These are phyloP conservation scores for Triticum monococcum DNA, from an alignment of 176 grass and related monocot species.

Conservation along the genomic window DNA sequence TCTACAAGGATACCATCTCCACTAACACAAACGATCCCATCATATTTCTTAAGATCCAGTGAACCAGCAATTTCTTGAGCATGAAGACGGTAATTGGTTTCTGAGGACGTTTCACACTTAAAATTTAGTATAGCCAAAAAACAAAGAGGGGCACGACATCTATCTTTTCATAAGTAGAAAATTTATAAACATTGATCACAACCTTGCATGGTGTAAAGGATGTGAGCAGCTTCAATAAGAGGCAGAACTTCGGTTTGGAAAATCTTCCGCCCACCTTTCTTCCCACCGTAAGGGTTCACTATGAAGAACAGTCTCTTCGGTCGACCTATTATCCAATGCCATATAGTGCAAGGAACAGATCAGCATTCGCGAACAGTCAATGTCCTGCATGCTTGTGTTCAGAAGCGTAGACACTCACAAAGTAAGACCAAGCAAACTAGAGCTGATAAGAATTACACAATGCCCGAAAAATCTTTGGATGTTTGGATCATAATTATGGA, in stretches of 20 bases:
- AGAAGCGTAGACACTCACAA: not conserved
- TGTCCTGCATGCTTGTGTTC: not conserved
- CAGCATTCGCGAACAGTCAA: slow-evolving; percentile 24
- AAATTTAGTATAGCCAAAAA: slow-evolving; percentile 14
- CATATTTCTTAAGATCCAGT: slow-evolving; percentile 77
- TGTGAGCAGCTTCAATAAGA: slow-evolving; percentile 71
- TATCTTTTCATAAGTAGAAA: not conserved
- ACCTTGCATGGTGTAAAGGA: slow-evolving; percentile 88
- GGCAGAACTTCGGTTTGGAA: slow-evolving; percentile 71
- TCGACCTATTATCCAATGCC: slow-evolving; percentile 48
- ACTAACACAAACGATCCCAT: slow-evolving; percentile 94
- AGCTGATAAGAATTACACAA: not conserved
- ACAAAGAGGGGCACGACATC: not conserved
- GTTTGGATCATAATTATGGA: slow-evolving; percentile 6
- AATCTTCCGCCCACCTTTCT: slow-evolving; percentile 57
- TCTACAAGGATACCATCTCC: slow-evolving; percentile 95
- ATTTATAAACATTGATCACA: slow-evolving; percentile 17
- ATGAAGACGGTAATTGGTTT: slow-evolving; percentile 84
- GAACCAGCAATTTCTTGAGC: slow-evolving; percentile 81
- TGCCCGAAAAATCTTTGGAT: not conserved
- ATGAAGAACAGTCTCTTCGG: slow-evolving; percentile 87
- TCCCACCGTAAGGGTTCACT: slow-evolving; percentile 95
- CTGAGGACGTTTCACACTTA: slow-evolving; percentile 44
- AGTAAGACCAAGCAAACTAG: not conserved
- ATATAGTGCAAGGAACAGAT: slow-evolving; percentile 21